Base-by-base conservation (phyloP, 2,329 filamentous ascomycete species). In the Phoma sp. region DNA sequence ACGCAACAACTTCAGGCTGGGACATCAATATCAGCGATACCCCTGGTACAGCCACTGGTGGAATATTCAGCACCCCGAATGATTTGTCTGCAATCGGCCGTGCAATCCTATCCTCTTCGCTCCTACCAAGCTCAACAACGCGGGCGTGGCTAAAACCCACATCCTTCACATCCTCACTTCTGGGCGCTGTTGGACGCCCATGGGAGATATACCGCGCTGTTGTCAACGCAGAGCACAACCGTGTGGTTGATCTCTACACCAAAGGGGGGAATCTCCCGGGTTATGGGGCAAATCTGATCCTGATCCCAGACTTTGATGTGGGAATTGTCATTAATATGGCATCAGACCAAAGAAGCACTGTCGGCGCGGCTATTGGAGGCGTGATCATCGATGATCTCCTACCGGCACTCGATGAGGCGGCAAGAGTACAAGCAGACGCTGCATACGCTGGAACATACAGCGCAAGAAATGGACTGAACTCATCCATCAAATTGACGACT, bases 301-400 rank as follows among this genome's bases (percentile, higher is more conserved):
- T 82, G 5, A 55, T 81, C 3, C 79, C 77, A 0, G 78, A 81
- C 52, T 79, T 73, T 42, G 71, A 76, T 40, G 65, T 78, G 12
- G 78, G 79, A 0, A 76, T 80, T 51, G 70, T 66, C 1, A 65
- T 80, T 1, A 57, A 72, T 2, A 39, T 43, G 11, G 78, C 76
- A 9, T n/a, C n/a, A n/a, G 76, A 74, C 5, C 34, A 36, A 1
- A 36, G 42, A 6, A 18, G 15, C 1, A 37, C 46, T n/a, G 11
- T 34, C n/a, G 34, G 15, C 50, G 12, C 34, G 14, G 11, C 6
- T 3, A 37, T 57, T 10, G 51, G 45, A n/a, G 33, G 47, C 12
- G 4, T 57, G 2, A 57, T 67, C 23, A 30, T 49, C 1, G 61
- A 64, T 12, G 26, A 49, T 1, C 12, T 67, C 2, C 36, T 66